phyloP scores from a whole-genome alignment of 306 rosid species.

The Styphnolobium japonicum region DNA sequence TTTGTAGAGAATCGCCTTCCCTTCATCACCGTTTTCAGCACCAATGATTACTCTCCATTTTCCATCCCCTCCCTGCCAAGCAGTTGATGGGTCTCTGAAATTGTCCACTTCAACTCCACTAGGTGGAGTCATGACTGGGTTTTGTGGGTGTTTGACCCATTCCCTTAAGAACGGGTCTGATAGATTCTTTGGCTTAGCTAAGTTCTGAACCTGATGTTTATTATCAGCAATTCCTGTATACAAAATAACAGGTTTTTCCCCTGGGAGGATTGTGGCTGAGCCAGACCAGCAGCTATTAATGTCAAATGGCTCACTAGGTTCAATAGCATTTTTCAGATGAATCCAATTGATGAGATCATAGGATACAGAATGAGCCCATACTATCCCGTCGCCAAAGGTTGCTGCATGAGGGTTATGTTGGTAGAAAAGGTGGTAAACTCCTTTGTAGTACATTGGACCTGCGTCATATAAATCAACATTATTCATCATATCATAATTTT shows the following conservation, averaged over 20 bases:
- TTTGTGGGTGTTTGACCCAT: slow-evolving; percentile 52
- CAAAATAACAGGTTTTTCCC: slow-evolving; percentile 40
- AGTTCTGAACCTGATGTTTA: slow-evolving; percentile 49
- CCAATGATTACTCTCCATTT: slow-evolving; percentile 56
- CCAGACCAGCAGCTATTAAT: slow-evolving; percentile 65
- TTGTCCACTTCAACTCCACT: slow-evolving; percentile 32
- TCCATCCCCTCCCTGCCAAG: slow-evolving; percentile 54
- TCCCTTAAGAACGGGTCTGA: slow-evolving; percentile 53
- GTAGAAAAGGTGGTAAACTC: slow-evolving; percentile 60
- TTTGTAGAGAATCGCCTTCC: slow-evolving; percentile 37
- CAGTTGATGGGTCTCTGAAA: slow-evolving; percentile 69
- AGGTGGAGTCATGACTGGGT: slow-evolving; percentile 49
- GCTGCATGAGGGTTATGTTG: slow-evolving; percentile 56
- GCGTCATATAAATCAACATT: neutral
- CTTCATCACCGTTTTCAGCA: slow-evolving; percentile 40
- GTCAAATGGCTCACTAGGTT: slow-evolving; percentile 48
- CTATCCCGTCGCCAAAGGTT: slow-evolving; percentile 44
- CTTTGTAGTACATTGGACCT: slow-evolving; percentile 59
- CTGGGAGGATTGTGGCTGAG: slow-evolving; percentile 49
- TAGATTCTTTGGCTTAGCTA: slow-evolving; percentile 47
- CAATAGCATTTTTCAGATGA: slow-evolving; percentile 43
- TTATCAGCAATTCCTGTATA: slow-evolving; percentile 47
- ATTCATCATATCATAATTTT: neutral
- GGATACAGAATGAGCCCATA: slow-evolving; percentile 66
- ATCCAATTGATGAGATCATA: slow-evolving; percentile 59